Evolutionary conservation across 495 filamentous ascomycete genomes (phyloP).

Genomic region (Cryomyces antarcticus): DNA sequence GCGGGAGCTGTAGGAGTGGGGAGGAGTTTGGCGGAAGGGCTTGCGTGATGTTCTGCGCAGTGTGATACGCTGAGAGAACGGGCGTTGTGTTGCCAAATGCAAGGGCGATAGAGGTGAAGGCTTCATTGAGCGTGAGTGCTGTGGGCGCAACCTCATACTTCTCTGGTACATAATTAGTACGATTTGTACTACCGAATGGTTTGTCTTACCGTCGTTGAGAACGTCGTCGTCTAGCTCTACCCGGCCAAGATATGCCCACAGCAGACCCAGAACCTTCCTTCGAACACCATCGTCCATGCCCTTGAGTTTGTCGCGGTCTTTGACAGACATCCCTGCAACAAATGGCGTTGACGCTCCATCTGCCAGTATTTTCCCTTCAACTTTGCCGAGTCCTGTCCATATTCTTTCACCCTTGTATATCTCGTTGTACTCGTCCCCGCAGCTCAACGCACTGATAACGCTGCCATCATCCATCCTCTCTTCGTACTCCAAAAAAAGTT

Average conservation of each 20-base stretch:
- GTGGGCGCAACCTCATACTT: slow-evolving; percentile 69
- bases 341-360: slow-evolving; percentile 28
- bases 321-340: slow-evolving; percentile 38
- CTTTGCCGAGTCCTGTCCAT: slow-evolving; percentile 53
- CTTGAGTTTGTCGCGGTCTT: slow-evolving; percentile 47
- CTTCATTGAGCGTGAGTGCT: slow-evolving; percentile 60
- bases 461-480: slow-evolving; percentile 63
- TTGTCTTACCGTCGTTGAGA: slow-evolving; percentile 47
- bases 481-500: slow-evolving; percentile 79
- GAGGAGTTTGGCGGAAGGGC: slow-evolving; percentile 65
- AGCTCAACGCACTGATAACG: slow-evolving; percentile 59
- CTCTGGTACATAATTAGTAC: slow-evolving; percentile 18
- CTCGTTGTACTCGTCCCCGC: slow-evolving; percentile 60
- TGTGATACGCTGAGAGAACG: slow-evolving; percentile 61
- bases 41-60: slow-evolving; percentile 73
- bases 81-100: slow-evolving; percentile 71
- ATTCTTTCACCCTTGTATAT: slow-evolving; percentile 50
- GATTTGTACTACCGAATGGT: background rate
- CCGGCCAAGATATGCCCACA: slow-evolving; percentile 89
- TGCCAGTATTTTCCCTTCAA: slow-evolving; percentile 58
- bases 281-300: slow-evolving; percentile 48
- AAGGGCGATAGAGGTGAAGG: slow-evolving; percentile 71
- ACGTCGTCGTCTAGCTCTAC: slow-evolving; percentile 52
- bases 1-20: slow-evolving; percentile 78
- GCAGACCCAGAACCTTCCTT: slow-evolving; percentile 67